Base-by-base conservation (phyloP, 257 asterid species). In the Lycium barbarum region DNA sequence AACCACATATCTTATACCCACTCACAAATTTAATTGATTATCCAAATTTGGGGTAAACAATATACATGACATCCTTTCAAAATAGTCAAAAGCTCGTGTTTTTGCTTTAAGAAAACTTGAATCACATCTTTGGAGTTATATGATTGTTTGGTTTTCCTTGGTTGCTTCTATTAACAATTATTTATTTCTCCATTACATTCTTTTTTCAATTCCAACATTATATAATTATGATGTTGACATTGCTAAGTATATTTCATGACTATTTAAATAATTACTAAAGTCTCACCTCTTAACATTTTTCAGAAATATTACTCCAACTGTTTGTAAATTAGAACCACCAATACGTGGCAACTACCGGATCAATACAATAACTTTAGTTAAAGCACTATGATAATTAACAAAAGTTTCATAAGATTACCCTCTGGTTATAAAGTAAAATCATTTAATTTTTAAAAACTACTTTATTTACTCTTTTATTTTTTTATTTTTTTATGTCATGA, bases 91-190 rank as follows among this genome's bases (percentile, higher is more conserved):
- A 33, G n/a, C 36, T 62, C 35, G 8, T 4, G 40, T 63, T 26
- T 22, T 20, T 47, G n/a, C 17, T 76, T 1, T 47, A 22, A 71
- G 12, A 22, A 49, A 49, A 22, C 14, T 76, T 51, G 81, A 45
- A 76, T 51, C 8, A 49, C 47, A 3, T 3, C 45, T 22, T 76
- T 51, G 63, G 82, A 51, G 10, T 76, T 26, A 51, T 26, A 53
- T 51, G 22, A 76, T 76, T 76, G 82, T 51, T 76, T 13, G 82
- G 47, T 22, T 22, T 51, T 49, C 14, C 62, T 51, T 47, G 81
- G 43, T 73, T 76, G 82, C 26, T 22, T 22, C 15, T 22, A 76
- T 7, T 74, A 51, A 3, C 63, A 51, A 22, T 22, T 13, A 76
- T 51, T 38, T 0, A 49, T 47, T 47, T 49, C 1, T 15, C 38